These are phyloP conservation scores for Logfia minima DNA, from an alignment of 129 eudicot species.

Conservation along the genomic window DNA sequence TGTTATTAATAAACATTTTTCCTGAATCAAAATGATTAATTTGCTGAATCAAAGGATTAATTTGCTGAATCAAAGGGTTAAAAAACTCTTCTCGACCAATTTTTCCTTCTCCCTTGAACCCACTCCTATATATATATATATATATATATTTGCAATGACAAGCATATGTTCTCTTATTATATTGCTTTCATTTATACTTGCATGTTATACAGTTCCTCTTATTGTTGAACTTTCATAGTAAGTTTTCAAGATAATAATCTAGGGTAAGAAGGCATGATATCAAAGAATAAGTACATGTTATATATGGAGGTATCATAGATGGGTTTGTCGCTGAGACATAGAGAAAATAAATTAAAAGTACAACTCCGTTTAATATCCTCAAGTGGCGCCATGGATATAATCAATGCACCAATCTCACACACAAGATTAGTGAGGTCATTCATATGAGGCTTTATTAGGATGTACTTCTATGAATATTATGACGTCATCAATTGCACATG, in stretches of 20 bases:
- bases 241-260: slow-evolving; percentile 7
- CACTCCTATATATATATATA: not conserved
- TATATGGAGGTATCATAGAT: not conserved
- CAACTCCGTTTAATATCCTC: not conserved
- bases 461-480: too few relatives aligned
- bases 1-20: too few relatives aligned
- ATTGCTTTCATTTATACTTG: not conserved
- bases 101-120: too few relatives aligned
- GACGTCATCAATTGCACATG: too few relatives aligned
- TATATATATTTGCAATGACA: not conserved
- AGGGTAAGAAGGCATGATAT: slow-evolving; percentile 4
- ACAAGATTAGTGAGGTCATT: not conserved
- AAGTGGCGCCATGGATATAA: not conserved
- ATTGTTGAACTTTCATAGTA: not conserved
- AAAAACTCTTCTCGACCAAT: too few relatives aligned
- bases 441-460: not conserved
- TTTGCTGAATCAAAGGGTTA: too few relatives aligned
- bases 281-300: not conserved
- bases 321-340: not conserved
- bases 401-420: not conserved
- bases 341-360: not conserved
- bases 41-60: too few relatives aligned
- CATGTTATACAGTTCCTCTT: not conserved
- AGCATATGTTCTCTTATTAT: not conserved
- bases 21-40: too few relatives aligned